Percentiles rank a stretch among this genome's conserved stretches.
Evolutionary conservation across 208 protist genomes (phyloP).

Genomic region (Wallacemonas rigidus): DNA sequence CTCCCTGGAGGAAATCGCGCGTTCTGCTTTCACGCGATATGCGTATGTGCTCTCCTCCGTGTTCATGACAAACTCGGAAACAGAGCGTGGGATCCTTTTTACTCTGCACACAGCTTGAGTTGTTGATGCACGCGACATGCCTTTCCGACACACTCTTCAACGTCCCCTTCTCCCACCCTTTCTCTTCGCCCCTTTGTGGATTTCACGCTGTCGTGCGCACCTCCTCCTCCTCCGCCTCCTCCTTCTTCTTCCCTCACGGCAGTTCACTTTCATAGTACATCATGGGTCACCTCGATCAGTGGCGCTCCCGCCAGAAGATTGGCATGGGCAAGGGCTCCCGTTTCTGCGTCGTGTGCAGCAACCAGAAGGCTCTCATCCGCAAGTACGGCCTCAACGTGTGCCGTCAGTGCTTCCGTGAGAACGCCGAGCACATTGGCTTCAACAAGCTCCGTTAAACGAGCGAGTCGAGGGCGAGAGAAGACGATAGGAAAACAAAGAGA

Average conservation of each 20-base stretch:
- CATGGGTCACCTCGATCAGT: constrained; percentile 93
- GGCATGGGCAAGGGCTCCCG: constrained; percentile 91
- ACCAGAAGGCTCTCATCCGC: constrained; percentile 93
- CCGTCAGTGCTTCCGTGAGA: constrained; percentile 95
- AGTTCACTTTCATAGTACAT: constrained; percentile 21
- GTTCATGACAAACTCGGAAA: too few species aligned
- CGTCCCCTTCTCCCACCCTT: background rate
- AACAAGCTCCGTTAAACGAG: constrained; percentile 83
- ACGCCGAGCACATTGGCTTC: constrained; percentile 91
- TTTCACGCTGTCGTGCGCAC: background rate
- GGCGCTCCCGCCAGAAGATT: constrained; percentile 93
- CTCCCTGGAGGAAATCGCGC: too few species aligned
- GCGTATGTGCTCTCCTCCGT: too few species aligned
- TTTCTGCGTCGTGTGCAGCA: constrained; percentile 91
- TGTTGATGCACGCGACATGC: too few species aligned
- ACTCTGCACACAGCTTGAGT: too few species aligned
- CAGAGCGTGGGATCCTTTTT: too few species aligned
- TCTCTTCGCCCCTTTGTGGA: background rate
- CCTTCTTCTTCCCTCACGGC: constrained; percentile 10
- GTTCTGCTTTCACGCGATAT: too few species aligned
- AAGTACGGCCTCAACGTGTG: constrained; percentile 95
- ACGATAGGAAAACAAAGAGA: too few species aligned
- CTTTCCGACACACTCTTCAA: background rate
- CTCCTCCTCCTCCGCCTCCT: background rate
- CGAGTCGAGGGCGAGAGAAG: background rate